Base-by-base conservation (phyloP, 371 early-diverging fungal species). In the Actinomortierella ambigua region DNA sequence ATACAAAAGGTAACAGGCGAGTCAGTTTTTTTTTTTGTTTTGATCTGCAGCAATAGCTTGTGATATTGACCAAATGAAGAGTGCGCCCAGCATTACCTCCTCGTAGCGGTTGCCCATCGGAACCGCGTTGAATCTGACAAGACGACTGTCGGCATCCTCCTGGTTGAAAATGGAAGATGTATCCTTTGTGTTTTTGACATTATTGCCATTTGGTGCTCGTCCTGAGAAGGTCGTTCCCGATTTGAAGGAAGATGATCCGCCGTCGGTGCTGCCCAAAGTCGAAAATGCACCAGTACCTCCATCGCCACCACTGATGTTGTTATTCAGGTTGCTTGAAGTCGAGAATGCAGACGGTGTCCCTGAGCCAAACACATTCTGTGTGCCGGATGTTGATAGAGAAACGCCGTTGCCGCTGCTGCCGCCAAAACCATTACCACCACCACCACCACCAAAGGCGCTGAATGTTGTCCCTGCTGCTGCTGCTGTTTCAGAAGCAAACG, bases 61-160 rank as follows among this genome's bases (percentile, higher is more conserved):
- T 26, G 29, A 28, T 22, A 5, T 15, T 22, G 18, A 53, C 9
- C 29, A 20, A 43, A 40, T 26, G 14, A n/a, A 24, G 44, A n/a
- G n/a, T n/a, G n/a, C n/a, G n/a, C n/a, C n/a, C n/a, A n/a, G n/a
- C 23, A 59, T 47, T 55, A 69, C 69, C 69, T 69, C 61, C 34
- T 69, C 64, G 59, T 40, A 63, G n/a, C 49, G 41, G 24, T 66
- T 63, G 43, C 63, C 71, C 14, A 53, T 59, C 4, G 62, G 63
- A 15, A 59, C 55, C 15, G 60, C 59, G 29, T 23, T 61, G 57
- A 71, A 71, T 56, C 71, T 61, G 29, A 60, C 57, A n/a, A 63
- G 29, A 26, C 71, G 59, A 41, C 71, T 71, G n/a, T 65, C 63
- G 5, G 71, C 49, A 53, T 63, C 64, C 60, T 53, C 63, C 2